Evolutionary conservation across 208 protist genomes (phyloP), one percentile per base, ranked within the genome.

Genomic region (Wallacemonas collosoma): DNA sequence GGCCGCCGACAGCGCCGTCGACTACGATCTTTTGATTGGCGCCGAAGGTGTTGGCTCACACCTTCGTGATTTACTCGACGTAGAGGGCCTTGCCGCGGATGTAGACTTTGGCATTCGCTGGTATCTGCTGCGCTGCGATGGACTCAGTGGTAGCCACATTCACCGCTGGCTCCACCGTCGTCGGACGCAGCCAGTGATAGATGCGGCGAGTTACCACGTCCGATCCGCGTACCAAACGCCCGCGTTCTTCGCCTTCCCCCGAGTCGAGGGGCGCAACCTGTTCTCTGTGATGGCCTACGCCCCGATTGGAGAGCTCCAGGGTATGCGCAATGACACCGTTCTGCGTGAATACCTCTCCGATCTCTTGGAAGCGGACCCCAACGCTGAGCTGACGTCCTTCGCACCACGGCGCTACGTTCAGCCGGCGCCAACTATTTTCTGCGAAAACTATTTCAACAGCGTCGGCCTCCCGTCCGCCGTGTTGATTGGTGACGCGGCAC

Each of bases 231-330:
- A 73, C 54, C 88, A 91, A 68, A 79, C 89, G 17, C 81, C 88
- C 12, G 45, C 95, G 45, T 84, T 76, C 35, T 75, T 90, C 44
- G 93, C 93, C 38, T 95, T 95, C 62, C 93, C 93, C 9, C 83
- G 88, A 4, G 66, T 82, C 5, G 76, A 86, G 58, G 77, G 73
- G 38, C 76, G 73, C 67, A 79, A 87, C 60, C 65, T 83, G 40
- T 97, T 97, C 72, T 87, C 90, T 6, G 83, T 97, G 35, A 94
- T 95, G 86, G 77, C 85, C 51, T 97, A 97, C 78, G 80, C 80
- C 15, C 93, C 93, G 39, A 47, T 67, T 26, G 80, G 71, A 2
- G 87, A 94, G 55, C 56, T 96, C 26, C 62, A 67, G n/a, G 76
- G 73, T 6, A 48, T 93, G 43, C 73, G 48, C 11, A 87, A 90